Conservation (phyloP, 2,329 filamentous ascomycete genomes). For the Trichocomaceae sp. region DNA sequence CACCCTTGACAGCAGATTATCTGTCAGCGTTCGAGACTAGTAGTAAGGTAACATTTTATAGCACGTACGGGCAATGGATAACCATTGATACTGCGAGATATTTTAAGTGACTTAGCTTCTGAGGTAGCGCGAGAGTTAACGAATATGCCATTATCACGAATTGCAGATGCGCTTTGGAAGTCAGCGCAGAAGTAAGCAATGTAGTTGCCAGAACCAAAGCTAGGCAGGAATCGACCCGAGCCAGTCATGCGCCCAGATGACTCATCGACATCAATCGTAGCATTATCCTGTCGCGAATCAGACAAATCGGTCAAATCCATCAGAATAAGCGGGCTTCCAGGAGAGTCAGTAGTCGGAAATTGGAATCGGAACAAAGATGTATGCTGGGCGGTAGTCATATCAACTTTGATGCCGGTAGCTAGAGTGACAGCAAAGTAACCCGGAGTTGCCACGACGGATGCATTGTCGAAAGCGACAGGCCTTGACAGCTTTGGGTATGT, state of each 20-base stretch:
- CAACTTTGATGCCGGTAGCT: slow-evolving; percentile 50
- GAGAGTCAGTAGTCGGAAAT: slow-evolving; percentile 42
- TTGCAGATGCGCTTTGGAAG: slow-evolving; percentile 48
- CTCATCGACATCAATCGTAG: slow-evolving; percentile 50
- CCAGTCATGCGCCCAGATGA: slow-evolving; percentile 57
- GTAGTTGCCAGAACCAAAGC: slow-evolving; percentile 58
- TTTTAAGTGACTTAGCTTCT: slow-evolving; percentile 48
- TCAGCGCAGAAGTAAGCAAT: slow-evolving; percentile 60
- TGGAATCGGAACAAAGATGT: slow-evolving; percentile 60
- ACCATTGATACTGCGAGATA: slow-evolving; percentile 52
- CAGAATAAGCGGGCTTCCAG: slow-evolving; percentile 51
- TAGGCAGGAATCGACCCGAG: slow-evolving; percentile 54
- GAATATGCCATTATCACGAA: slow-evolving; percentile 58
- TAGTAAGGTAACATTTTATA: not conserved
- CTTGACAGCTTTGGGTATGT: slow-evolving; percentile 52
- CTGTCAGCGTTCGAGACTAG: not conserved
- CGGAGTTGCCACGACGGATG: slow-evolving; percentile 53
- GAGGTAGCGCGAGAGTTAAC: slow-evolving; percentile 54
- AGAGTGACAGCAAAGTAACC: slow-evolving; percentile 61
- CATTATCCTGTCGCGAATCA: slow-evolving; percentile 55
- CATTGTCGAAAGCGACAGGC: slow-evolving; percentile 42
- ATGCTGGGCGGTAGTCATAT: slow-evolving; percentile 61
- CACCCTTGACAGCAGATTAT: slow-evolving; percentile 32
- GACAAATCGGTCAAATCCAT: slow-evolving; percentile 60
- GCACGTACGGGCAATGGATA: slow-evolving; percentile 40